Percentiles rank a stretch among this genome's conserved stretches.
Conservation (phyloP, 257 asterid genomes). For the Ophiorrhiza pumila region DNA sequence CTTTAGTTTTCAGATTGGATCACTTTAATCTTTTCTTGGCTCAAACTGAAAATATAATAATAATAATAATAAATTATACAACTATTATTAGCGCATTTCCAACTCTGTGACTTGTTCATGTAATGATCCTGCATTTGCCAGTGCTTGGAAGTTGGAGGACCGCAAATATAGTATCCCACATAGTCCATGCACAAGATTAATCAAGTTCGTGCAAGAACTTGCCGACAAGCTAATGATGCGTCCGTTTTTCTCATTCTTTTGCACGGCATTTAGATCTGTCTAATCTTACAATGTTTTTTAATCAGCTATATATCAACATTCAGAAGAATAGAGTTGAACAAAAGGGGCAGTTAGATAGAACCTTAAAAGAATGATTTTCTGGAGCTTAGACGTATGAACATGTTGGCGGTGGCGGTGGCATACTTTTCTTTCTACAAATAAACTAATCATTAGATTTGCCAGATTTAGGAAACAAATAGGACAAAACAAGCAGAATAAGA, state of each 20-base stretch:
- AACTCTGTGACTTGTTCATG: not conserved
- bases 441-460: not conserved
- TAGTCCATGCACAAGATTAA: no score
- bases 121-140: not conserved
- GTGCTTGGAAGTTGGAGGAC: no score
- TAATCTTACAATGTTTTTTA: no score
- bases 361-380: not conserved
- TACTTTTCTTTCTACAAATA: not conserved
- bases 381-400: not conserved
- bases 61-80: not conserved
- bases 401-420: not conserved
- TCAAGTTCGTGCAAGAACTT: no score
- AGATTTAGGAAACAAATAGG: slow-evolving; percentile 10
- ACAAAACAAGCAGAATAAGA: slow-evolving; percentile 2
- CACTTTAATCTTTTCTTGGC: not conserved
- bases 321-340: not conserved
- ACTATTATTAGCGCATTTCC: not conserved
- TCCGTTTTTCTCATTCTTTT: not conserved
- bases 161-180: no score
- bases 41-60: not conserved
- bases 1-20: not conserved
- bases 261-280: slow-evolving; percentile 1
- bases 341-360: not conserved
- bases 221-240: not conserved
- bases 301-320: no score